These are phyloP conservation scores for Leucoagaricus sp. DNA, from an alignment of 1,284 basidiomycete genomes.

Conservation along the genomic window DNA sequence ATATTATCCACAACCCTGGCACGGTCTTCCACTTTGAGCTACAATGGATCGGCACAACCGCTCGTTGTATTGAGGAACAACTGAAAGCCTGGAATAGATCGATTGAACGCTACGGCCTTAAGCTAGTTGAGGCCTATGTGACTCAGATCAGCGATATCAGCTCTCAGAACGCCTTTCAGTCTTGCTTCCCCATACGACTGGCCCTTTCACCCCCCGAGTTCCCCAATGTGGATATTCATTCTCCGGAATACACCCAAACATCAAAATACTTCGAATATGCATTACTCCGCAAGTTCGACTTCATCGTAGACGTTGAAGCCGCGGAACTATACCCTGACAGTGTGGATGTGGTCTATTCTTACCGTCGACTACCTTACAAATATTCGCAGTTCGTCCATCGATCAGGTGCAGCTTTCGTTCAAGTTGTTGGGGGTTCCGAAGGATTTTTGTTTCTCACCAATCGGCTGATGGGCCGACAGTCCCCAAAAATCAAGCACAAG, in stretches of 20 bases:
- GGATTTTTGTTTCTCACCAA: slow-evolving; percentile 91
- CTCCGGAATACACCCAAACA: slow-evolving; percentile 65
- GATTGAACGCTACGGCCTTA: slow-evolving; percentile 90
- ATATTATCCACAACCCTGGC: slow-evolving; percentile 88
- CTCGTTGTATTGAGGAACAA: slow-evolving; percentile 93
- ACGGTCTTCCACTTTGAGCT: slow-evolving; percentile 96
- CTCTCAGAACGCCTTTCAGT: slow-evolving; percentile 85
- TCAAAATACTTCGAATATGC: slow-evolving; percentile 82
- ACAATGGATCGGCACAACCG: slow-evolving; percentile 96
- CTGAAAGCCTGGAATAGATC: slow-evolving; percentile 83
- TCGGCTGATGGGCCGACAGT: slow-evolving; percentile 71
- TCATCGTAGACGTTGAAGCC: slow-evolving; percentile 88
- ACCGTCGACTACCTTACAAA: slow-evolving; percentile 75
- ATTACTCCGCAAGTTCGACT: slow-evolving; percentile 75
- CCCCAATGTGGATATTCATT: slow-evolving; percentile 64
- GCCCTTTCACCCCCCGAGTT: slow-evolving; percentile 73
- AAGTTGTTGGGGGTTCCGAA: slow-evolving; percentile 75
- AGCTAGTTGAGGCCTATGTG: slow-evolving; percentile 91
- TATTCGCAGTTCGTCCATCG: slow-evolving; percentile 91
- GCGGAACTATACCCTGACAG: slow-evolving; percentile 73
- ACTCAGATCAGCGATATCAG: slow-evolving; percentile 84
- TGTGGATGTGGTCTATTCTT: slow-evolving; percentile 88
- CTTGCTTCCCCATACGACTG: slow-evolving; percentile 81
- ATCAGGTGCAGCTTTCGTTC: slow-evolving; percentile 84
- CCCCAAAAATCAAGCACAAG: slow-evolving; percentile 51